A percentile compares a stretch with the other conserved stretches of the same genome.
These are phyloP conservation scores for Murraya koenigii DNA, from an alignment of 345 rosid species.

Conservation along the genomic window DNA sequence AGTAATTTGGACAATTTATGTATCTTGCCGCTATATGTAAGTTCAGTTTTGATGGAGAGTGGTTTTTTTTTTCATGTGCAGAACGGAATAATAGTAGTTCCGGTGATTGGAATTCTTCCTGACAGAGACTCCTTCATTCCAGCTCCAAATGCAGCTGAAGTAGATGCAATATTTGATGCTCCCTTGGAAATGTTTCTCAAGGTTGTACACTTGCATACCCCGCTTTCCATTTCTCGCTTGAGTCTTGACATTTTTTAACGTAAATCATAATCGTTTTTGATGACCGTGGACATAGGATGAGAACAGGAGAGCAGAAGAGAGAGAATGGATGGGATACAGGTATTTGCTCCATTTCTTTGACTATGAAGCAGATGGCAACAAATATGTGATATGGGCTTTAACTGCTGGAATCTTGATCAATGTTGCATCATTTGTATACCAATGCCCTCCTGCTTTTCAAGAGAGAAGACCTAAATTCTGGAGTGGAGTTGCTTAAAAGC, in stretches of 20 bases:
- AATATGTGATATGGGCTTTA: slow-evolving; percentile 59
- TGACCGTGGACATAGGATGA: slow-evolving; percentile 36
- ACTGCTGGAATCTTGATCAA: slow-evolving; percentile 64
- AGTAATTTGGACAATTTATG: neutral
- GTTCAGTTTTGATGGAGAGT: neutral
- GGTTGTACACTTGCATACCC: slow-evolving; percentile 27
- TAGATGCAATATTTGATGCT: slow-evolving; percentile 62
- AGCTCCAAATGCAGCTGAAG: slow-evolving; percentile 44
- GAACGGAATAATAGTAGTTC: slow-evolving; percentile 47
- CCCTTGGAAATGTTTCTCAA: slow-evolving; percentile 78
- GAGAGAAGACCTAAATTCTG: slow-evolving; percentile 59
- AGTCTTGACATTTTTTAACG: neutral
- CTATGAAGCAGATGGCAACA: slow-evolving; percentile 27
- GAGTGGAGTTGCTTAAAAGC: slow-evolving; percentile 14
- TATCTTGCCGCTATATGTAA: neutral
- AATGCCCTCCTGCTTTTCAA: slow-evolving; percentile 48
- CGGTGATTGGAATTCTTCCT: slow-evolving; percentile 51
- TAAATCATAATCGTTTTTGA: neutral
- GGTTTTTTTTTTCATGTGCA: slow-evolving; percentile 25
- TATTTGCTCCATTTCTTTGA: slow-evolving; percentile 57
- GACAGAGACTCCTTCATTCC: slow-evolving; percentile 51
- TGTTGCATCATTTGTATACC: slow-evolving; percentile 50
- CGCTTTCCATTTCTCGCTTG: neutral
- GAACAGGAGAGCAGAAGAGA: slow-evolving; percentile 52
- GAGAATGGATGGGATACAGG: slow-evolving; percentile 45